Conservation (phyloP, 345 rosid species). For the Arabis alpina region DNA sequence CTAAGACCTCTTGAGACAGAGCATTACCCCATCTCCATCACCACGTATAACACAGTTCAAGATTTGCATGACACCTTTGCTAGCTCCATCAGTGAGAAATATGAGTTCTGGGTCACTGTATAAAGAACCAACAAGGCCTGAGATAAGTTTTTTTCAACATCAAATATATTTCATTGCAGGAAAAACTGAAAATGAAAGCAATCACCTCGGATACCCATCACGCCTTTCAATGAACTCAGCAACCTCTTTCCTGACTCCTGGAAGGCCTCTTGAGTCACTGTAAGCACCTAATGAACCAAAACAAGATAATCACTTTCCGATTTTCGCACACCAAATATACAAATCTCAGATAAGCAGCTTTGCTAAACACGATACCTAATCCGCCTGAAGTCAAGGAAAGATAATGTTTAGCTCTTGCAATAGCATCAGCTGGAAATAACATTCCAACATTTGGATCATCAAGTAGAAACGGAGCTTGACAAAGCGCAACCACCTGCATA, state of each 20-base stretch:
- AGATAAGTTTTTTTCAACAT: conserved; percentile 32
- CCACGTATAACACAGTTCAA: conserved; percentile 87
- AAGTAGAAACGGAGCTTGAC: conserved; percentile 97
- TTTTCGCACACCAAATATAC: not conserved
- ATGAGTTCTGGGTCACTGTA: conserved; percentile 95
- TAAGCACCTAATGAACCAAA: conserved; percentile 73
- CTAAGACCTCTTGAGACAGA: conserved; percentile 22
- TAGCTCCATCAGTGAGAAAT: conserved; percentile 97
- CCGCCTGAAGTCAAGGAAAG: conserved; percentile 85
- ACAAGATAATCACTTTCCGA: not conserved
- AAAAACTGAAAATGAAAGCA: conserved; percentile 15
- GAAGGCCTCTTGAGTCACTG: conserved; percentile 95
- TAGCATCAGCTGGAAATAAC: conserved; percentile 93
- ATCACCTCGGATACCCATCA: conserved; percentile 96
- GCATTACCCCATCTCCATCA: conserved; percentile 81
- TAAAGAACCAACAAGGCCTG: conserved; percentile 36
- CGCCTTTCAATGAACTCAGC: conserved; percentile 92
- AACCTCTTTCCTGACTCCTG: conserved; percentile 90
- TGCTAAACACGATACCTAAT: conserved; percentile 61
- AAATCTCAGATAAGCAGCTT: not conserved
- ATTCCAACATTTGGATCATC: conserved; percentile 95
- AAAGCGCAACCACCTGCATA: conserved; percentile 88
- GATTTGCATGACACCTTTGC: conserved; percentile 99
- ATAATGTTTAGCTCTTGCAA: conserved; percentile 94
- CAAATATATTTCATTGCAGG: not conserved